Evolutionary conservation across 169 alveolate species (phyloP), one percentile per base, ranked within the genome.

Genomic region (Cryptosporidium ubiquitum): DNA sequence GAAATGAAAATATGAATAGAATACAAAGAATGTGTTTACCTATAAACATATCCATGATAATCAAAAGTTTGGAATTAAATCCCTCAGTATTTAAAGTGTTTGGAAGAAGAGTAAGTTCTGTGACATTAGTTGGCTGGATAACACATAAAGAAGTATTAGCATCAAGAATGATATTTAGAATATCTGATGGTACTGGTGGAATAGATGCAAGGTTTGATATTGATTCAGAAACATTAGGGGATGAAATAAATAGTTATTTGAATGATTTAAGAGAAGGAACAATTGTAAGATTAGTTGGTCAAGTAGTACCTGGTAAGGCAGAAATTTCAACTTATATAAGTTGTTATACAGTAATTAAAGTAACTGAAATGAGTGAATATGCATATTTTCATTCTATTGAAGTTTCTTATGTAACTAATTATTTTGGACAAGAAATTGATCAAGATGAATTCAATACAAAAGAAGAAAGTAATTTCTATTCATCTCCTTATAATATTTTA

Each of bases 161-260:
- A 4, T 79, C 89, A 40, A 79, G 89, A 61, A 79, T 79, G 89
- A 79, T 79, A 61, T 79, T 79, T 47, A 58, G 89, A 23, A n/a
- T 79, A 39, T 58, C 89, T 0, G 89, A 79, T 39, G 89, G 89
- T 44, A 79, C 89, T 3, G 89, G 89, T 7, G 89, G 89, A n/a
- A 79, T 79, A 61, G 89, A 79, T 61, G 89, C 89, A 23, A 79
- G 89, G 20, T 61, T 60, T 20, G 89, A 79, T 31, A 39, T 79
- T 20, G 89, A 79, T 79, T 42, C 89, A n/a, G 89, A 79, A n/a
- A 29, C 64, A 61, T 31, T 64, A 7, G 89, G 89, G 10, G 89
- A 79, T 12, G 89, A 79, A 29, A 35, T 64, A 1, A 79, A 35
- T 9, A 42, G 3, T 61, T 61, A 79, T 79, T 61, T 79, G 31